Evolutionary conservation across 306 rosid genomes (phyloP).

Genomic region (Amphicarpaea edgeworthii): DNA sequence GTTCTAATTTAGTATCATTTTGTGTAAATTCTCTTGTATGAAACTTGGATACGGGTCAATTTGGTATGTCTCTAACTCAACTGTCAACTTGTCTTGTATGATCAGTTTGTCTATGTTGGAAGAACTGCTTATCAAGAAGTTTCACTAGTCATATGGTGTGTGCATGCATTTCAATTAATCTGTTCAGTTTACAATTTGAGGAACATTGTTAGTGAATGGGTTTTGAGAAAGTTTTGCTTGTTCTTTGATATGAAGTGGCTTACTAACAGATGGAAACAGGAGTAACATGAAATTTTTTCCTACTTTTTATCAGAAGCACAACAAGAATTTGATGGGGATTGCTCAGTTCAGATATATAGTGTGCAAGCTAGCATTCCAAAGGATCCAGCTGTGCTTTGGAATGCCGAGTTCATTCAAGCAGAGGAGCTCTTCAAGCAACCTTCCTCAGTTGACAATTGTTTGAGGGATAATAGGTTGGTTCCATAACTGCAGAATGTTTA

Average conservation of each 20-base stretch:
- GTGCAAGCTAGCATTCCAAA: conserved; percentile 93
- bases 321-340: conserved; percentile 78
- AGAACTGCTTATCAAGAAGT: conserved; percentile 14
- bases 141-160: conserved; percentile 17
- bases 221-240: background rate
- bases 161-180: conserved; percentile 26
- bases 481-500: conserved; percentile 23
- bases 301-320: conserved; percentile 74
- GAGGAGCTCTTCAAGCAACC: conserved; percentile 94
- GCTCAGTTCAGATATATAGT: conserved; percentile 90
- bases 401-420: conserved; percentile 91
- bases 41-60: conserved; percentile 17
- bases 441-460: conserved; percentile 68
- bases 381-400: conserved; percentile 93
- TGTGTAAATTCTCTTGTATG: background rate
- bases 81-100: background rate
- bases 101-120: conserved; percentile 23
- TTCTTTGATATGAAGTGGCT: conserved; percentile 33
- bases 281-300: conserved; percentile 34
- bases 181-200: conserved; percentile 15
- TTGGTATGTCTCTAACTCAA: conserved; percentile 16
- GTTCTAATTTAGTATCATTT: conserved; percentile 19
- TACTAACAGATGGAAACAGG: conserved; percentile 34
- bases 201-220: conserved; percentile 17
- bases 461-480: conserved; percentile 88